These are phyloP conservation scores for Amanita jacksonii DNA, from an alignment of 768 basidiomycete genomes.

Conservation along the genomic window DNA sequence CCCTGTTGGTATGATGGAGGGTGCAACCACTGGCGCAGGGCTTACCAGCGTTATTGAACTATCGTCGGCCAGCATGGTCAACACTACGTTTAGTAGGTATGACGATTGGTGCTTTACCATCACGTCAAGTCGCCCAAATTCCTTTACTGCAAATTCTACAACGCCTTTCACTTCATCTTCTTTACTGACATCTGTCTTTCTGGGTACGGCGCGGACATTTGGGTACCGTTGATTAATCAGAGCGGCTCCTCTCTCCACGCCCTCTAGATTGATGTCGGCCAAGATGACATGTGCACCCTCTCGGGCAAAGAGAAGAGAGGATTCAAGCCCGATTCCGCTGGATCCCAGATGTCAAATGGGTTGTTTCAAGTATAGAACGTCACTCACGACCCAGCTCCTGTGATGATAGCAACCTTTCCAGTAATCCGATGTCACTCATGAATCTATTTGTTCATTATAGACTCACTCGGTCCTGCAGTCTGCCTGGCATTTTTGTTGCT, in stretches of 20 bases:
- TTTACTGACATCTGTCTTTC: conserved; percentile 82
- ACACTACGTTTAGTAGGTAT: not conserved
- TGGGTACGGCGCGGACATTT: conserved; percentile 55
- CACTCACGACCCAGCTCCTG: conserved; percentile 82
- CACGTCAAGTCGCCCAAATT: conserved; percentile 91
- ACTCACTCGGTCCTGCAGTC: conserved; percentile 57
- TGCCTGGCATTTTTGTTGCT: conserved; percentile 56
- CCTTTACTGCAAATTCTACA: conserved; percentile 69
- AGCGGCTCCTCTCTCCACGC: conserved; percentile 57
- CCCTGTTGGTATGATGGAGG: not conserved
- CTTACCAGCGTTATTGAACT: conserved; percentile 92
- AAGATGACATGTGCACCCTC: conserved; percentile 91
- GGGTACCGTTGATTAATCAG: conserved; percentile 60
- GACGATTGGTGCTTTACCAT: conserved; percentile 48
- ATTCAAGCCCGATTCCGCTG: conserved; percentile 95
- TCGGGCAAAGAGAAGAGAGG: conserved; percentile 87
- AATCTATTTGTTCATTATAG: not conserved
- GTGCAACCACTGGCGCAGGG: not conserved
- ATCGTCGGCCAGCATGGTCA: not conserved
- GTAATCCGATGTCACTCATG: conserved; percentile 5
- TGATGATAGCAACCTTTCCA: conserved; percentile 64
- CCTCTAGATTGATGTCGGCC: conserved; percentile 76
- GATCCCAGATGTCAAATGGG: conserved; percentile 11
- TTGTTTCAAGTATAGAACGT: conserved; percentile 7
- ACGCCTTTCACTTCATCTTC: conserved; percentile 79